Conservation (phyloP, 495 filamentous ascomycete genomes). For the Mytilinidion resinicola region DNA sequence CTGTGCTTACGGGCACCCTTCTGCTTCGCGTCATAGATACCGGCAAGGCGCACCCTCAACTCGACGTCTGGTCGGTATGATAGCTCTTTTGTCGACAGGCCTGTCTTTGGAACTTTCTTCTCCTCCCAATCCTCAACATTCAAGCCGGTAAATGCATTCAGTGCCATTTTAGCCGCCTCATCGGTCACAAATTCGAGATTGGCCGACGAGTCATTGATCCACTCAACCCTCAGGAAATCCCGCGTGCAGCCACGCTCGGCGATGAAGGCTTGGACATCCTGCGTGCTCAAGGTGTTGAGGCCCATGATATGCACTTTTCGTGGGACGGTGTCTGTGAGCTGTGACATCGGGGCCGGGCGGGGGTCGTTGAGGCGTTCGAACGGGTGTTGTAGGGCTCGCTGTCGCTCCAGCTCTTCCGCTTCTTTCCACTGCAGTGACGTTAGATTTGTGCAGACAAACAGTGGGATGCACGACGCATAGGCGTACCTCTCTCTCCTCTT, state of each 20-base stretch:
- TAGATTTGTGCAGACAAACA: not conserved
- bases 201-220: constrained; percentile 91
- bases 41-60: constrained; percentile 67
- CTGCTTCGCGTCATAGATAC: constrained; percentile 70
- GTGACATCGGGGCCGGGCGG: constrained; percentile 13
- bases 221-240: constrained; percentile 62
- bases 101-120: constrained; percentile 34
- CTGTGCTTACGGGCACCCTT: constrained; percentile 70
- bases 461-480: not conserved
- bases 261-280: constrained; percentile 67
- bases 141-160: constrained; percentile 53
- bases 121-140: constrained; percentile 35
- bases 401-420: not conserved
- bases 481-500: not conserved
- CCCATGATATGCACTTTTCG: constrained; percentile 77
- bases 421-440: not conserved
- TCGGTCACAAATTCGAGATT: constrained; percentile 71
- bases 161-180: constrained; percentile 63
- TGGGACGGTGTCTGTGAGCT: constrained; percentile 33
- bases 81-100: constrained; percentile 57
- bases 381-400: constrained; percentile 4
- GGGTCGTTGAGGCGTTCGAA: not conserved
- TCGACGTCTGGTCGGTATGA: constrained; percentile 59
- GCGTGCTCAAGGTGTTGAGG: constrained; percentile 71
- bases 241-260: constrained; percentile 53